These are phyloP conservation scores for Nematodospora anomalae DNA, from an alignment of 1,139 yeast species.

Conservation along the genomic window DNA sequence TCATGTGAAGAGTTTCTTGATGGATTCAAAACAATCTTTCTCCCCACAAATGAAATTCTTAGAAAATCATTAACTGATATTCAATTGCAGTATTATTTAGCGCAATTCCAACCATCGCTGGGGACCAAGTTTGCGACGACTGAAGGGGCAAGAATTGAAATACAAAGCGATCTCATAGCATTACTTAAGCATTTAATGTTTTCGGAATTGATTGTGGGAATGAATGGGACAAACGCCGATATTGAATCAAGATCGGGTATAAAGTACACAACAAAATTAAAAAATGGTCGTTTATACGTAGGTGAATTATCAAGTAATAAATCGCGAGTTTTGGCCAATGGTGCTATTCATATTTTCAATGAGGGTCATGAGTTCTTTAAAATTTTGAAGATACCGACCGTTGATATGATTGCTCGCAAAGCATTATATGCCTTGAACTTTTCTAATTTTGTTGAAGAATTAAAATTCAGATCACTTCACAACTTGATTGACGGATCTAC, in stretches of 20 bases:
- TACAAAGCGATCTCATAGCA: conserved; percentile 27
- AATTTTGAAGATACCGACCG: conserved; percentile 25
- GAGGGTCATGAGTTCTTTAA: conserved; percentile 32
- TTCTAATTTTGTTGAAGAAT: conserved; percentile 66
- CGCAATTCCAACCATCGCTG: conserved; percentile 24
- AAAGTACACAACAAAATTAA: conserved; percentile 6
- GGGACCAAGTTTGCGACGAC: conserved; percentile 26
- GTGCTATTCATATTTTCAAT: conserved; percentile 59
- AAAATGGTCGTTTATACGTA: conserved; percentile 5
- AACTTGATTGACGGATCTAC: conserved; percentile 55
- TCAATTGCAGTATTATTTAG: conserved; percentile 32
- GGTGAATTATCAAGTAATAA: conserved; percentile 25
- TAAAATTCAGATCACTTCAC: conserved; percentile 60
- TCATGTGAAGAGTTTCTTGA: conserved; percentile 32
- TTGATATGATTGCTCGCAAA: conserved; percentile 66
- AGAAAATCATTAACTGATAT: conserved; percentile 26
- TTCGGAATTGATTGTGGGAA: conserved; percentile 29
- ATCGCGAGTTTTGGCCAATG: conserved; percentile 55
- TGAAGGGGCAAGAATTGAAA: conserved; percentile 33
- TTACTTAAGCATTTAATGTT: conserved; percentile 31
- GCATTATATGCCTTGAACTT: conserved; percentile 71
- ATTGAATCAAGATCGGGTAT: conserved; percentile 9
- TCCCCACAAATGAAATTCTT: conserved; percentile 37
- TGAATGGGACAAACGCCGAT: conserved; percentile 28
- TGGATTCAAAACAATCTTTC: conserved; percentile 29